A percentile compares a stretch with the other conserved stretches of the same genome.
Evolutionary conservation across 208 protist genomes (phyloP).

Genomic region (Leishmania mexicana): DNA sequence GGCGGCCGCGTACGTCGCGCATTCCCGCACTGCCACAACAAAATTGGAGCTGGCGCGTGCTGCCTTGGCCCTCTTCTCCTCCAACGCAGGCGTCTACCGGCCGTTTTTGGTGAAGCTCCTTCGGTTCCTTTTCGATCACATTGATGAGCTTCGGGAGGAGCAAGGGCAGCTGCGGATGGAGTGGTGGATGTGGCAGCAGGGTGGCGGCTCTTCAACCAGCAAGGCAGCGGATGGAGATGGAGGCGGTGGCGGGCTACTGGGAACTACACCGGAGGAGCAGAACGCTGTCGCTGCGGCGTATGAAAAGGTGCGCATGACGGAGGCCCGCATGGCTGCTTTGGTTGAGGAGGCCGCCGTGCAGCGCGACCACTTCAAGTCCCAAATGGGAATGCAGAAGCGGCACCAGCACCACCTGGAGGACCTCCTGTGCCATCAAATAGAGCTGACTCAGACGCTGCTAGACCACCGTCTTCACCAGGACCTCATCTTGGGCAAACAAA

Average conservation of each 20-base stretch:
- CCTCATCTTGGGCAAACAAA: slow-evolving; percentile 10
- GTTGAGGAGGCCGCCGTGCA: slow-evolving; percentile 77
- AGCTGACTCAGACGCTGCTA: slow-evolving; percentile 55
- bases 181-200: slow-evolving; percentile 4
- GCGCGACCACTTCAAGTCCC: slow-evolving; percentile 72
- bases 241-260: neutral
- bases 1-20: neutral
- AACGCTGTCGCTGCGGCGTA: slow-evolving; percentile 55
- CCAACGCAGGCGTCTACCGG: slow-evolving; percentile 74
- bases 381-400: slow-evolving; percentile 48
- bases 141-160: slow-evolving; percentile 66
- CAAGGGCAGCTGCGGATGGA: slow-evolving; percentile 20
- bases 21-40: slow-evolving; percentile 29
- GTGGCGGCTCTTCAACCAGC: neutral
- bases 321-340: slow-evolving; percentile 72
- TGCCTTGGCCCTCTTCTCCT: slow-evolving; percentile 77
- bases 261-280: slow-evolving; percentile 35
- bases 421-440: slow-evolving; percentile 76
- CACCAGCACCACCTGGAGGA: slow-evolving; percentile 55
- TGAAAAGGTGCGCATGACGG: slow-evolving; percentile 68
- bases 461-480: slow-evolving; percentile 26
- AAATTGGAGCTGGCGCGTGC: slow-evolving; percentile 74
- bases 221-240: neutral
- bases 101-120: slow-evolving; percentile 67
- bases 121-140: slow-evolving; percentile 73